phyloP scores from a whole-genome alignment of 2,329 filamentous ascomycete species.

The Daldinia eschscholtzii region DNA sequence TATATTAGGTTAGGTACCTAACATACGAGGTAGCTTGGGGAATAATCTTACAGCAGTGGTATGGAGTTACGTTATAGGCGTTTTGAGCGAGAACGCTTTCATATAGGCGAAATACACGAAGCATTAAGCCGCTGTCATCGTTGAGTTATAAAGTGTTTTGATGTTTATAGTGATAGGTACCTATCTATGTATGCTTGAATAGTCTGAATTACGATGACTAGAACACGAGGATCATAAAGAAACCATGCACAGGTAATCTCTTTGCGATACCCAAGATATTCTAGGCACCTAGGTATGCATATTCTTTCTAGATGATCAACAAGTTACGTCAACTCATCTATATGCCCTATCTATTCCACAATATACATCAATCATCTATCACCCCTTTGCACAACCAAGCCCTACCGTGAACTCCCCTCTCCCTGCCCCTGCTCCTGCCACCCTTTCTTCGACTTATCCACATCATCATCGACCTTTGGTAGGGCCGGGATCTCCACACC shows the following conservation, averaged over 20 bases:
- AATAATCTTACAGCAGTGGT: background rate
- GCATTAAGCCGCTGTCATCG: background rate
- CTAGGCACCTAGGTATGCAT: background rate
- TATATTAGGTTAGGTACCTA: background rate
- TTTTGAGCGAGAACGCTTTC: background rate
- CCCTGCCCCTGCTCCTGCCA: background rate
- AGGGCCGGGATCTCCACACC: slow-evolving; percentile 66
- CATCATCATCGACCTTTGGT: slow-evolving; percentile 63
- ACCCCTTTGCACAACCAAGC: background rate
- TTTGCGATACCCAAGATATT: background rate
- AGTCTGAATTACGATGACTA: background rate
- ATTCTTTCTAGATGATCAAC: background rate
- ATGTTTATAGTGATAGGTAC: too few relatives aligned
- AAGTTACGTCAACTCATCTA: background rate
- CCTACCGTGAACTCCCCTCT: slow-evolving; percentile 28
- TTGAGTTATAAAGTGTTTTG: background rate
- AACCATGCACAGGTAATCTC: background rate
- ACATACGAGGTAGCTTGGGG: background rate
- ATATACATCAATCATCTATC: background rate
- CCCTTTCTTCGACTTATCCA: slow-evolving; percentile 56
- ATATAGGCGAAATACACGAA: background rate
- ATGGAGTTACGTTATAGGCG: background rate
- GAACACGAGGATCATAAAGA: background rate
- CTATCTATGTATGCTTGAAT: background rate
- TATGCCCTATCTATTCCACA: background rate